phyloP scores from a whole-genome alignment of 78 protist genomes.

The Planoprotostelium fungivorum region DNA sequence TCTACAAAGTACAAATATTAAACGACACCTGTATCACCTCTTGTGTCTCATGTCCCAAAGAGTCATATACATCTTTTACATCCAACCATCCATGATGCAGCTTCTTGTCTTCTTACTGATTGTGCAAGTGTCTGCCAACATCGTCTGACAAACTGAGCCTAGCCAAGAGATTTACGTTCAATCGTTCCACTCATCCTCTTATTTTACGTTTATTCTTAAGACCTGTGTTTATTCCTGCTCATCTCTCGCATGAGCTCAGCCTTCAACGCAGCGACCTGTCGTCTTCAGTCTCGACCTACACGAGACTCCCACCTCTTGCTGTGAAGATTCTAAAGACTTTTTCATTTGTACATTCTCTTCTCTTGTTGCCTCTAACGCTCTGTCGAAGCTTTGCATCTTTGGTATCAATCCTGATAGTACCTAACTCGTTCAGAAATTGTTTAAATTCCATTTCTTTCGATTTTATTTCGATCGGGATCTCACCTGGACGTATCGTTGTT shows the following conservation, averaged over 20 bases:
- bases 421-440: not conserved
- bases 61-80: no score
- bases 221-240: not conserved
- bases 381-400: not conserved
- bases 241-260: not conserved
- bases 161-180: no score
- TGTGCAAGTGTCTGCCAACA: no score
- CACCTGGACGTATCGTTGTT: not conserved
- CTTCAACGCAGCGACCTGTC: not conserved
- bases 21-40: no score
- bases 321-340: not conserved
- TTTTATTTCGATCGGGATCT: not conserved
- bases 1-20: constrained; percentile 89
- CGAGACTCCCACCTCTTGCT: not conserved
- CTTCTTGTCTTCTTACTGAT: no score
- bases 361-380: not conserved
- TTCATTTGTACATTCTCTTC: not conserved
- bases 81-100: no score
- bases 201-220: not conserved
- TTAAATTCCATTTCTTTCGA: not conserved
- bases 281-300: not conserved
- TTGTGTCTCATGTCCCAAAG: no score
- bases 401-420: not conserved
- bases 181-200: not conserved
- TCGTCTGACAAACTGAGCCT: no score